These are phyloP conservation scores for Solanum tarapatanum DNA, from an alignment of 257 asterid species.

Conservation along the genomic window DNA sequence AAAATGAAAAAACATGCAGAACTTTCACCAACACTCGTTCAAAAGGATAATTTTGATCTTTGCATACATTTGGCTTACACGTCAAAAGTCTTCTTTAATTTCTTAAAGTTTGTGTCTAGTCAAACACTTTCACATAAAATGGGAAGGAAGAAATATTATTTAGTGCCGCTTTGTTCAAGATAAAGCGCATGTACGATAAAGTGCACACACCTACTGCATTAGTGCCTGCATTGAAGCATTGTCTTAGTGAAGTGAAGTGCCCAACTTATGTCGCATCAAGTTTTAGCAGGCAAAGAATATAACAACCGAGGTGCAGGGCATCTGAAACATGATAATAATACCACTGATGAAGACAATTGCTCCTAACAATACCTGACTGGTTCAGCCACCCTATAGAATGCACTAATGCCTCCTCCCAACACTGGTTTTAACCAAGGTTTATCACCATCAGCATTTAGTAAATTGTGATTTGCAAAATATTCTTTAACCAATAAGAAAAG, in stretches of 20 bases:
- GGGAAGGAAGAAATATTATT: neutral
- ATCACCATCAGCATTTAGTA: neutral
- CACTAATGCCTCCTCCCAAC: neutral
- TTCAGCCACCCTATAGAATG: neutral
- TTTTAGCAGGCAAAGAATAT: neutral
- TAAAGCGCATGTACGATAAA: neutral
- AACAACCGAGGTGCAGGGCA: neutral
- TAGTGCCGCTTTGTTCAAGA: neutral
- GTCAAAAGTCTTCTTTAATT: neutral
- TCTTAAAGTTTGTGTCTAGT: neutral
- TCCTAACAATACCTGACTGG: neutral
- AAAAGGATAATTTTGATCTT: neutral
- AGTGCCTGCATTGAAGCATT: neutral
- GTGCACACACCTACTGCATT: neutral
- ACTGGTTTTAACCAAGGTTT: neutral
- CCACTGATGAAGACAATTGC: neutral
- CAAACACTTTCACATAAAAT: neutral
- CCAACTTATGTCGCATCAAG: neutral
- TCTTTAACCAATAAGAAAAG: neutral
- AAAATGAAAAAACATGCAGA: neutral
- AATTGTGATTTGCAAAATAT: neutral
- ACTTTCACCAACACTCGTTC: neutral
- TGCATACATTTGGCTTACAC: neutral
- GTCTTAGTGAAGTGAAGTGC: neutral
- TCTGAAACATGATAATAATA: neutral